Conservation (phyloP, 331 rosid genomes). For the Cydonia oblonga region DNA sequence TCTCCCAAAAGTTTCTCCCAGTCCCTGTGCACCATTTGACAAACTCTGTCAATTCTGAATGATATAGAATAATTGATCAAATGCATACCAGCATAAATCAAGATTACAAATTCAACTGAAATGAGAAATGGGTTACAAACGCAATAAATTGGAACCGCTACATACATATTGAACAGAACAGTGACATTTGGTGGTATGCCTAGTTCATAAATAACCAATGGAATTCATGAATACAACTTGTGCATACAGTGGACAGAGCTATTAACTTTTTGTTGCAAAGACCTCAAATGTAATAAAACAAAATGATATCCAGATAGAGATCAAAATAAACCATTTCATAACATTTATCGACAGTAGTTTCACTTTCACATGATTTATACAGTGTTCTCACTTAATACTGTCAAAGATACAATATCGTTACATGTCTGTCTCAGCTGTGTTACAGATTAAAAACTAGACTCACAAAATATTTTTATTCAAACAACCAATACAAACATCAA, state of each 20-base stretch:
- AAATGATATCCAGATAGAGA: background rate
- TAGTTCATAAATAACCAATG: background rate
- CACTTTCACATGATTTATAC: background rate
- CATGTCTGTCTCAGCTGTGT: background rate
- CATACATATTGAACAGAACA: background rate
- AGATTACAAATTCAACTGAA: background rate
- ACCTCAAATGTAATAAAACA: background rate
- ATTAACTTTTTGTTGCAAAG: background rate
- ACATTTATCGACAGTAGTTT: background rate
- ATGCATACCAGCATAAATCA: background rate
- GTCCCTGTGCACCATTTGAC: constrained; percentile 49
- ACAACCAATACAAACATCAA: background rate
- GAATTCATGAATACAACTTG: background rate
- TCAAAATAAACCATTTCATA: background rate
- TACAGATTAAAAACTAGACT: background rate
- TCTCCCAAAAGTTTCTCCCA: constrained; percentile 90
- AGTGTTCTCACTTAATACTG: background rate
- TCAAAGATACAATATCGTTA: background rate
- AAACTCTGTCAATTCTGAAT: constrained; percentile 10
- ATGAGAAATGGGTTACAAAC: background rate
- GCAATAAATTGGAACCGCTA: background rate
- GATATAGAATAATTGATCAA: background rate
- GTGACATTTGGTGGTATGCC: background rate
- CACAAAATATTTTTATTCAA: background rate
- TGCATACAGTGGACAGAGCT: background rate